Conservation (phyloP, 257 asterid species). For the Lavandula angustifolia region DNA sequence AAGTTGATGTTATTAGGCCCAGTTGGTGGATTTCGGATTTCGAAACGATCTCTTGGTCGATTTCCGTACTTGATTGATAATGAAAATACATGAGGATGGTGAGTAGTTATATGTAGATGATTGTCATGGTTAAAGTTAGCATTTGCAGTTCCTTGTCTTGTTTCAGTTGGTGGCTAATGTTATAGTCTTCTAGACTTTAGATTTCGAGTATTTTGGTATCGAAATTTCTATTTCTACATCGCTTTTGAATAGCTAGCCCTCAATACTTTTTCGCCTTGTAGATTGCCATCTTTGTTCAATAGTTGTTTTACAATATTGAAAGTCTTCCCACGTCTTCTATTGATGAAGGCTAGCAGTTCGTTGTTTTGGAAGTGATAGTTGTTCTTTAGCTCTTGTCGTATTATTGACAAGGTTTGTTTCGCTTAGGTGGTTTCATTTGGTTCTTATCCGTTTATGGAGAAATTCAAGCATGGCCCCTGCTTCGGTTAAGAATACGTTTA, state of each 20-base stretch:
- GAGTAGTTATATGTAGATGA: slow-evolving; percentile 19
- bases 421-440: neutral
- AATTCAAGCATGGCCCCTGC: slow-evolving; percentile 45
- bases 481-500: slow-evolving; percentile 40
- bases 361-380: slow-evolving; percentile 21
- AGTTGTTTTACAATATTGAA: neutral
- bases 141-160: slow-evolving; percentile 16
- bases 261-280: neutral
- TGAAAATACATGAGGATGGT: slow-evolving; percentile 12
- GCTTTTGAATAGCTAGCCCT: neutral
- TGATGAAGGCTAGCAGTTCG: neutral
- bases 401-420: slow-evolving; percentile 1
- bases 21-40: slow-evolving; percentile 6
- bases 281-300: neutral
- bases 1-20: slow-evolving; percentile 21
- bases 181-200: neutral
- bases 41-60: neutral
- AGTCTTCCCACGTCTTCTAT: neutral
- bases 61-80: neutral
- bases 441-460: slow-evolving; percentile 39
- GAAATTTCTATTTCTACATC: neutral
- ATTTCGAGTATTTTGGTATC: neutral
- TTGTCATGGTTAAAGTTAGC: neutral
- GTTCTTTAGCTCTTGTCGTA: slow-evolving; percentile 4
- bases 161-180: slow-evolving; percentile 1